A percentile compares a stretch with the other conserved stretches of the same genome.
phyloP scores from a whole-genome alignment of 495 filamentous ascomycete genomes.

The Umbilicaria muhlenbergii region DNA sequence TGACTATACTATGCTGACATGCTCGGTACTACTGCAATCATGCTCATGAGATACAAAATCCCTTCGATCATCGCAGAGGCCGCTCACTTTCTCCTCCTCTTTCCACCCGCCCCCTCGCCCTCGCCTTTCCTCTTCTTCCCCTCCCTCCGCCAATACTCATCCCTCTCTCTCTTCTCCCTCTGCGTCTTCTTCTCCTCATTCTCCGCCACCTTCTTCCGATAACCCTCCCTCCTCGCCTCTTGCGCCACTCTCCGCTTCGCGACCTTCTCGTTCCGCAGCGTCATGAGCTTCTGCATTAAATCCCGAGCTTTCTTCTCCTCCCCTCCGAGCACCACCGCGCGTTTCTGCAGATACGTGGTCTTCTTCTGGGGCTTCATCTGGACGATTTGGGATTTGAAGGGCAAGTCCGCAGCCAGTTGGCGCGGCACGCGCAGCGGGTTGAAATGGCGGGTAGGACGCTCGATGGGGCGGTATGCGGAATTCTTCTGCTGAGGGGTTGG shows the following conservation, averaged over 20 bases:
- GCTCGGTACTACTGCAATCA: too few relatives aligned
- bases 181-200: slow-evolving; percentile 65
- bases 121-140: slow-evolving; percentile 78
- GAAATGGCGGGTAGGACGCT: slow-evolving; percentile 71
- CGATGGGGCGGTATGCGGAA: slow-evolving; percentile 68
- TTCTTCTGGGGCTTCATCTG: slow-evolving; percentile 64
- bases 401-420: slow-evolving; percentile 68
- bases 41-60: too few relatives aligned
- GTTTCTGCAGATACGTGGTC: slow-evolving; percentile 84
- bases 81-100: slow-evolving; percentile 46
- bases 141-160: slow-evolving; percentile 86
- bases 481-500: slow-evolving; percentile 64
- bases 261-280: slow-evolving; percentile 77
- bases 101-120: slow-evolving; percentile 43
- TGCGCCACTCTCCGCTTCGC: slow-evolving; percentile 69
- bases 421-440: slow-evolving; percentile 84
- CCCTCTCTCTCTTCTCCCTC: slow-evolving; percentile 75
- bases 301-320: slow-evolving; percentile 83
- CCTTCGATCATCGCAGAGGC: background rate
- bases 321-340: slow-evolving; percentile 65
- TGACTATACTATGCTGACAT: too few relatives aligned
- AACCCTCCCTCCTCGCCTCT: slow-evolving; percentile 63
- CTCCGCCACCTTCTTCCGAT: slow-evolving; percentile 66
- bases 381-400: slow-evolving; percentile 83
- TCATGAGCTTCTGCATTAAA: slow-evolving; percentile 86